Conservation (phyloP, 768 basidiomycete species). For the Lactarius sp. region DNA sequence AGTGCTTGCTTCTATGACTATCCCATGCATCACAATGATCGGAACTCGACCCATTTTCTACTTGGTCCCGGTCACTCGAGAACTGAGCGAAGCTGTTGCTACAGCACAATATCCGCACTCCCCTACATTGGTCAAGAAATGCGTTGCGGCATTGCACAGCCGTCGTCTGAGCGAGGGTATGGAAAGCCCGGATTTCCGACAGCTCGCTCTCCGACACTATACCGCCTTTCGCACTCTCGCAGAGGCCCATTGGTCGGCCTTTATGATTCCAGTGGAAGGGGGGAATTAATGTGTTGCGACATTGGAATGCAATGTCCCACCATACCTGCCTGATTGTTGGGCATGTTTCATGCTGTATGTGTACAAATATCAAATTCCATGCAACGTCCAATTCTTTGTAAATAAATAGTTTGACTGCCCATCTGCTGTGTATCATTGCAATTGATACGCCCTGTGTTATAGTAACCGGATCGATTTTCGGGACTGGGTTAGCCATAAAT, state of each 20-base stretch:
- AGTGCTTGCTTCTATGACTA: slow-evolving; percentile 2
- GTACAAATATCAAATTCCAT: too few species aligned
- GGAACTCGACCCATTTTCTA: slow-evolving; percentile 8
- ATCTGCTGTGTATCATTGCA: too few species aligned
- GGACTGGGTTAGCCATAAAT: too few species aligned
- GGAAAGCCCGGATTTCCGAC: not conserved
- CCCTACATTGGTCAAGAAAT: not conserved
- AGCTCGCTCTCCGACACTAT: not conserved
- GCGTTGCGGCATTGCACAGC: not conserved
- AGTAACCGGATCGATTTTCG: too few species aligned
- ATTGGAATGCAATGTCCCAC: too few species aligned
- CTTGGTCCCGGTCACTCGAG: not conserved
- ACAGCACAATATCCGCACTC: not conserved
- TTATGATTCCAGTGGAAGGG: not conserved
- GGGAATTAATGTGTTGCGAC: not conserved
- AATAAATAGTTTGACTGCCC: too few species aligned
- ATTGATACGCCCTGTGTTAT: too few species aligned
- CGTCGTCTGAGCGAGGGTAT: not conserved
- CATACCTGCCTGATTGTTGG: too few species aligned
- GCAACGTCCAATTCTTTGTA: too few species aligned
- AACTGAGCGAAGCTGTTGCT: not conserved
- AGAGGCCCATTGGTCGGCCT: not conserved
- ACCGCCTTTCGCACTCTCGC: not conserved
- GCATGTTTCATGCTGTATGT: too few species aligned
- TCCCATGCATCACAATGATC: not conserved